These are phyloP conservation scores for Phytophthora pseudosyringae DNA, from an alignment of 352 stramenopile species.

Conservation along the genomic window DNA sequence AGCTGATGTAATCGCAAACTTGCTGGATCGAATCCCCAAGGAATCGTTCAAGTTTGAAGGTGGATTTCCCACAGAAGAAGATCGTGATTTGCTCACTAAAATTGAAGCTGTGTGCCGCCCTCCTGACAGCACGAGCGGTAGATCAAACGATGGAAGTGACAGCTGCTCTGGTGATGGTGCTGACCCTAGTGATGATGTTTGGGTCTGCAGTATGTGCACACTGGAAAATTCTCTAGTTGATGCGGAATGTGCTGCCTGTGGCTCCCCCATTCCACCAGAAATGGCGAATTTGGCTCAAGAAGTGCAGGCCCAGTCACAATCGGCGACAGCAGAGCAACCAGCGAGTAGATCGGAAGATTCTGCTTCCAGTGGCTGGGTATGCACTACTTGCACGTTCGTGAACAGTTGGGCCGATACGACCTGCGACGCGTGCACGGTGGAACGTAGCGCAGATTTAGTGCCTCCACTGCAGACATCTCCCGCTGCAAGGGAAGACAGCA, in stretches of 20 bases:
- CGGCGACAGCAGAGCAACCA: slow-evolving; percentile 6
- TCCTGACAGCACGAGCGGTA: slow-evolving; percentile 13
- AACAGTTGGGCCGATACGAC: slow-evolving; percentile 60
- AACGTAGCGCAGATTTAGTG: slow-evolving; percentile 52
- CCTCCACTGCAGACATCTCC: slow-evolving; percentile 17
- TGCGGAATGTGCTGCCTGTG: slow-evolving; percentile 67
- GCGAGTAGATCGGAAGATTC: slow-evolving; percentile 1
- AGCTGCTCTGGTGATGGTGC: slow-evolving; percentile 17
- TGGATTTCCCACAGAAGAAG: slow-evolving; percentile 46
- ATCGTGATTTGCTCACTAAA: slow-evolving; percentile 45
- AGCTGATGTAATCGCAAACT: slow-evolving; percentile 62
- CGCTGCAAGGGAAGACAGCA: slow-evolving; percentile 11
- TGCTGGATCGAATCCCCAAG: slow-evolving; percentile 53
- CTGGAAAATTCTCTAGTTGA: slow-evolving; percentile 70
- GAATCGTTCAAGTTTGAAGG: slow-evolving; percentile 72
- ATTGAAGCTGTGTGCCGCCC: slow-evolving; percentile 37
- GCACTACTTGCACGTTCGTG: slow-evolving; percentile 68
- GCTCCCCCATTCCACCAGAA: slow-evolving; percentile 62
- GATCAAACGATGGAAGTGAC: slow-evolving; percentile 23
- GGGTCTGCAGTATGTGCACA: slow-evolving; percentile 71
- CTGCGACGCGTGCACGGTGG: slow-evolving; percentile 63
- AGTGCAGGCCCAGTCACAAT: slow-evolving; percentile 27
- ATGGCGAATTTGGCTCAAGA: slow-evolving; percentile 39
- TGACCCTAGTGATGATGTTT: slow-evolving; percentile 44
- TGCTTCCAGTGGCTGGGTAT: slow-evolving; percentile 53